Evolutionary conservation across 345 rosid genomes (phyloP), one percentile per base, ranked within the genome.

Genomic region (Leavenworthia alabamica): DNA sequence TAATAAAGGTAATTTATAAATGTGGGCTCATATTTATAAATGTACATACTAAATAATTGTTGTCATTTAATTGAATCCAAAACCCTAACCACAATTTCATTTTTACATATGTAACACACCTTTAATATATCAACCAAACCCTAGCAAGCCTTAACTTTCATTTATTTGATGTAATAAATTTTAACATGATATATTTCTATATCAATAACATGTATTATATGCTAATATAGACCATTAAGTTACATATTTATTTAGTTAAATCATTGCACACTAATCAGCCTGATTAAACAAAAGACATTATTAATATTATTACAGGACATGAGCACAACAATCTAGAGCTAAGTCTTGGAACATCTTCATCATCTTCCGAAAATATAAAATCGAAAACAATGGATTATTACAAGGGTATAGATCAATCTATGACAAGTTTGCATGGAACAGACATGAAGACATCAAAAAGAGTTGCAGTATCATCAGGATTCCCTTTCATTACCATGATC

Each of bases 271-370:
- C 16, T 10, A 26, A 29, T 37, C 2, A 11, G 23, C 12, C 29
- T 27, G 35, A 55, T 4, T 55, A n/a, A 7, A 36, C 16, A 3
- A 1, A 14, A 13, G 4, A 7, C 6, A 6, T n/a, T 46, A 3
- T 32, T 4, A 23, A 35, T 12, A 14, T 63, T n/a, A n/a, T n/a
- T 50, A 37, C 64, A 67, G 71, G 57, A 67, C 56, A 67, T 36
- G 64, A 17, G 28, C 5, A 62, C 31, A 77, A 22, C n/a, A 14
- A 83, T 68, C 85, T 89, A 55, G 88, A 84, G 64, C 77, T 89
- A 65, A 86, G 79, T 75, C 76, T 86, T 57, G 91, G 89, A 57
- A 78, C 79, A 8, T 76, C 92, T 54, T 60, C 86, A 62, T 62
- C 89, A 62, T 62, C 89, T 1, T 35, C 67, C 3, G 51, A 73